phyloP scores from a whole-genome alignment of 441 rosid species.

The Aquilaria agallochum region DNA sequence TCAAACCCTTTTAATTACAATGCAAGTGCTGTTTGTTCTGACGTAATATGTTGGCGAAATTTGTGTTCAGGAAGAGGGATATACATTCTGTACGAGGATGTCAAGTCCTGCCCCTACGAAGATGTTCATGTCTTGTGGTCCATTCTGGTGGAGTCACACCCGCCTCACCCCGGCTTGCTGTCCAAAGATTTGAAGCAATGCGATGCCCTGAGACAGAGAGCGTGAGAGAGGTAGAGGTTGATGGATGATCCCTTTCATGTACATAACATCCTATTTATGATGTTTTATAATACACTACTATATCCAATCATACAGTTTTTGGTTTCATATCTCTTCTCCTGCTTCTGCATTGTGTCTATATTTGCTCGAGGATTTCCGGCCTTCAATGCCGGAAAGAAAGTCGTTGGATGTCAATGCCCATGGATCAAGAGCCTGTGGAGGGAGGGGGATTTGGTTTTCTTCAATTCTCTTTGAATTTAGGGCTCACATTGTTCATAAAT shows the following conservation, averaged over 20 bases:
- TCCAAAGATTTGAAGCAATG: constrained; percentile 34
- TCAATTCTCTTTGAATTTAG: constrained; percentile 8
- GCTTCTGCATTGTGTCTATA: neutral
- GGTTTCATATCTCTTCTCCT: constrained; percentile 4
- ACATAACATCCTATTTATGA: constrained; percentile 32
- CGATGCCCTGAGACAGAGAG: constrained; percentile 3
- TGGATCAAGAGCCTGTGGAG: constrained; percentile 2
- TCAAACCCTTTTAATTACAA: constrained; percentile 1
- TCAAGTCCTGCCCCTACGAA: constrained; percentile 88
- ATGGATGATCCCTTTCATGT: constrained; percentile 20
- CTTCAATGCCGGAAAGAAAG: neutral
- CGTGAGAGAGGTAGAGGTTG: constrained; percentile 8
- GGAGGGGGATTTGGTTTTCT: constrained; percentile 3
- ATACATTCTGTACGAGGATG: constrained; percentile 87
- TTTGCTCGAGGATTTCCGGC: neutral
- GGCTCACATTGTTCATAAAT: constrained; percentile 1
- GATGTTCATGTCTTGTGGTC: constrained; percentile 94
- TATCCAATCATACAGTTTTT: constrained; percentile 14
- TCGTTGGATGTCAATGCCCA: neutral
- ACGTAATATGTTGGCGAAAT: neutral
- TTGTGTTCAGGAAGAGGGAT: constrained; percentile 79
- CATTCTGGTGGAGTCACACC: constrained; percentile 74
- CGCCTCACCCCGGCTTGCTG: constrained; percentile 36
- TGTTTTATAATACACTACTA: constrained; percentile 15
- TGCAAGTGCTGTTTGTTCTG: neutral